Percentiles rank a stretch among this genome's conserved stretches.
Conservation (phyloP, 1,284 basidiomycete species). For the Ceratobasidium sp. region DNA sequence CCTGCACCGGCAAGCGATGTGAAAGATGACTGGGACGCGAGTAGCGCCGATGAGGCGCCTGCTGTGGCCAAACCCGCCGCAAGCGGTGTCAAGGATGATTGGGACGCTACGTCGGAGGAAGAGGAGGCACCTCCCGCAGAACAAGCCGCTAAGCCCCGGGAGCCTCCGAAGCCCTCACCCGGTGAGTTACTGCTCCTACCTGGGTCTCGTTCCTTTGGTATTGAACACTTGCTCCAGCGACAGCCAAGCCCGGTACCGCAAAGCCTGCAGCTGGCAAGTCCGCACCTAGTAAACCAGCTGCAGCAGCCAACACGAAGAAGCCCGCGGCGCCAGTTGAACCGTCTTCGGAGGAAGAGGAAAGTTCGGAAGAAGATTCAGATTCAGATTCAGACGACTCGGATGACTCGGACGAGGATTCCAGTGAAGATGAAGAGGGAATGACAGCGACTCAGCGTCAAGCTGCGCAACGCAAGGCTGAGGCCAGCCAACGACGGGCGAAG, state of each 20-base stretch:
- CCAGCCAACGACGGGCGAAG: conserved; percentile 79
- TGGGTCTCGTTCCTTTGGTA: background rate
- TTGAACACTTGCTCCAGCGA: conserved; percentile 46
- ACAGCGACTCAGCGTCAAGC: conserved; percentile 69
- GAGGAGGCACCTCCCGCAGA: conserved; percentile 45
- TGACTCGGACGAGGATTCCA: conserved; percentile 59
- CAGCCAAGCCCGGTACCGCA: conserved; percentile 47
- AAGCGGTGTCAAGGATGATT: conserved; percentile 55
- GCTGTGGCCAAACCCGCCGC: conserved; percentile 6
- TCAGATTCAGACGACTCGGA: conserved; percentile 58
- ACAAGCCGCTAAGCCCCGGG: conserved; percentile 8
- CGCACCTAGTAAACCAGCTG: conserved; percentile 44
- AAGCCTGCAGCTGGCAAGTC: conserved; percentile 26
- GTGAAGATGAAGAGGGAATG: conserved; percentile 62
- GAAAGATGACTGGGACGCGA: conserved; percentile 88
- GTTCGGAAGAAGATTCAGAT: conserved; percentile 54
- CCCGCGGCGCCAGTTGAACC: conserved; percentile 54
- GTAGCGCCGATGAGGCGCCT: conserved; percentile 66
- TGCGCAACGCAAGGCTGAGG: conserved; percentile 82
- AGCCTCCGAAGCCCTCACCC: conserved; percentile 6
- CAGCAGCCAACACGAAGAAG: conserved; percentile 50
- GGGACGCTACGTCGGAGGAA: conserved; percentile 59
- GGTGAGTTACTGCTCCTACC: background rate
- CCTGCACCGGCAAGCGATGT: conserved; percentile 57
- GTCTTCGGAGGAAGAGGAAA: conserved; percentile 50